Base-by-base conservation (phyloP, 2,329 filamentous ascomycete genomes). In the Aspergillus jensenii region DNA sequence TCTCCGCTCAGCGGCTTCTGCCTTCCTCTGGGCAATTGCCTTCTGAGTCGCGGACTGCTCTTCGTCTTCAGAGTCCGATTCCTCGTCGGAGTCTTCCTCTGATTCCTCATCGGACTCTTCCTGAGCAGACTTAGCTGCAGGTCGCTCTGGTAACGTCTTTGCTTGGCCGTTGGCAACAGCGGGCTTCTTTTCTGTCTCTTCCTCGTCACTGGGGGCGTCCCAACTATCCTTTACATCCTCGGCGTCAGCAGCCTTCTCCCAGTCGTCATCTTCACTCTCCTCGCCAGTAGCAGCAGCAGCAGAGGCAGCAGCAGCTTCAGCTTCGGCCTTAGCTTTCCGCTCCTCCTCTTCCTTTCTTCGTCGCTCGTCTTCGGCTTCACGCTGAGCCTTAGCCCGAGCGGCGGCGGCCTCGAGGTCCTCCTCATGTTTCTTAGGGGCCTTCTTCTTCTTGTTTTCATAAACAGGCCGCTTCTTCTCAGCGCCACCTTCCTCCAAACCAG, bases 191-290 rank as follows among this genome's bases (percentile, higher is more conserved):
- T 37, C 35, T 37, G 21, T 90, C 90, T 87, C 88, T 55, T 91
- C 89, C 41, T 75, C 70, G 41, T 77, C 75, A 7, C 73, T 72
- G 19, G 73, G 66, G 35, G 90, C 92, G 73, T 98, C 93, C 93
- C 93, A 98, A 79, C 89, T 93, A 65, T 97, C 93, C 77, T 97
- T 97, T 69, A 96, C 83, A 59, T 89, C 87, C 25, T 90, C 85
- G 11, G 84, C 85, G 48, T 90, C 90, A 25, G 87, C 90, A 50
- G 90, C 88, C 31, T 87, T 86, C 75, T 97, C 91, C 93, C 93
- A 96, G 74, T 96, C 92, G 37, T 96, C 84, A 17, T n/a, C 35
- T 15, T 82, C 89, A 17, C 68, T 72, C 6, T 84, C 86, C 66
- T 85, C 86, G 55, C 84, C 63, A 52, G 41, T 60, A 35, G 61